Evolutionary conservation across 768 basidiomycete genomes (phyloP).

Genomic region (Leccinum disarticulatum): DNA sequence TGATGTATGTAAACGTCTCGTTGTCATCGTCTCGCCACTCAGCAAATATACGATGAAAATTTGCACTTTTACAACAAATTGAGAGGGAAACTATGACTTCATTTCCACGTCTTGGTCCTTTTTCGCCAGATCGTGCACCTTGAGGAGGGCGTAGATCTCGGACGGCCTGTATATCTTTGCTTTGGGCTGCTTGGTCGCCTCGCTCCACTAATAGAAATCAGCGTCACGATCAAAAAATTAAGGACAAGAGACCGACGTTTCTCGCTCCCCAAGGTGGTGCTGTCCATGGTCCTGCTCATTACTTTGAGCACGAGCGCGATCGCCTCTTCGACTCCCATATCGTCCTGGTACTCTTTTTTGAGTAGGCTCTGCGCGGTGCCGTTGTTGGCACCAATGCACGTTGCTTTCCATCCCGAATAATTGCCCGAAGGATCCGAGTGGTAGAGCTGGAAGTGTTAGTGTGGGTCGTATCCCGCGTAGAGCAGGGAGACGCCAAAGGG

Average conservation of each 20-base stretch:
- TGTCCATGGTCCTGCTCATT: conserved; percentile 99
- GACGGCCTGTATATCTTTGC: conserved; percentile 90
- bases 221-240: neutral
- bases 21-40: neutral
- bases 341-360: conserved; percentile 99
- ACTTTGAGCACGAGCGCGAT: conserved; percentile 88
- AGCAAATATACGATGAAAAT: neutral
- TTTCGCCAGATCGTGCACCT: conserved; percentile 80
- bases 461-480: conserved; percentile 95
- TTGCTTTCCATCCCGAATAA: conserved; percentile 98
- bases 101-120: conserved; percentile 84
- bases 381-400: conserved; percentile 98
- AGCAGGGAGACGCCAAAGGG: conserved; percentile 97
- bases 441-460: conserved; percentile 96
- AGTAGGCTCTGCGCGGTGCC: conserved; percentile 92
- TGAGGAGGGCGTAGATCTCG: conserved; percentile 81
- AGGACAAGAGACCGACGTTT: conserved; percentile 67
- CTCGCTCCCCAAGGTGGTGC: conserved; percentile 93
- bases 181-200: conserved; percentile 69
- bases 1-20: neutral
- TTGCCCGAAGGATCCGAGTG: conserved; percentile 98
- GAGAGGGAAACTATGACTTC: conserved; percentile 42
- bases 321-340: conserved; percentile 86
- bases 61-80: neutral
- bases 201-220: conserved; percentile 66